These are phyloP conservation scores for Camelina laxa DNA, from an alignment of 345 rosid genomes.

Conservation along the genomic window DNA sequence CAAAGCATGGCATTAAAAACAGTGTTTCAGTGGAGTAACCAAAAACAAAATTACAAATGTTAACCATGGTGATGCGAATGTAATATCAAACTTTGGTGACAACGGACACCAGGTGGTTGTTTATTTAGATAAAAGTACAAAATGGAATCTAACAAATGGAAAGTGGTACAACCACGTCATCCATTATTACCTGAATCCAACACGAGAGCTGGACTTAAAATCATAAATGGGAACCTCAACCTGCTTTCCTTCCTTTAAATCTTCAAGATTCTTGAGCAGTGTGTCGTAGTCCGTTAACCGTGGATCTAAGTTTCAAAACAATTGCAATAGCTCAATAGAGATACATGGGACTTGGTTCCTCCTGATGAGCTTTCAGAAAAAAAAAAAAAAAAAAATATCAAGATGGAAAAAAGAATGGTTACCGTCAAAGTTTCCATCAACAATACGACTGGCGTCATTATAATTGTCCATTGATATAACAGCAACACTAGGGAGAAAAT, in stretches of 20 bases:
- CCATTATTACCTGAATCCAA: conserved; percentile 84
- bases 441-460: conserved; percentile 86
- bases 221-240: conserved; percentile 92
- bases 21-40: not conserved
- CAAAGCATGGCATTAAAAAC: conserved; percentile 33
- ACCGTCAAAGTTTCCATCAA: conserved; percentile 98
- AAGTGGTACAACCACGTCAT: not conserved
- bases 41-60: not conserved
- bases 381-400: not conserved
- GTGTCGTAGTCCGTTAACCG: conserved; percentile 95
- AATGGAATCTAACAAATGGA: conserved; percentile 6
- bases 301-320: conserved; percentile 67
- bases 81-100: conserved; percentile 25
- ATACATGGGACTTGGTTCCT: conserved; percentile 17
- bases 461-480: conserved; percentile 95
- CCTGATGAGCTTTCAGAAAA: not conserved
- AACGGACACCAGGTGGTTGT: conserved; percentile 13
- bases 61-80: conserved; percentile 11
- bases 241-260: conserved; percentile 78
- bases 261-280: conserved; percentile 77
- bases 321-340: conserved; percentile 20
- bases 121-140: not conserved
- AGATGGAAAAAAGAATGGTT: conserved; percentile 10
- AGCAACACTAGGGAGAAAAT: conserved; percentile 85
- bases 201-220: conserved; percentile 89